Evolutionary conservation across 495 filamentous ascomycete genomes (phyloP).

Genomic region (Lophiotrema nucula): DNA sequence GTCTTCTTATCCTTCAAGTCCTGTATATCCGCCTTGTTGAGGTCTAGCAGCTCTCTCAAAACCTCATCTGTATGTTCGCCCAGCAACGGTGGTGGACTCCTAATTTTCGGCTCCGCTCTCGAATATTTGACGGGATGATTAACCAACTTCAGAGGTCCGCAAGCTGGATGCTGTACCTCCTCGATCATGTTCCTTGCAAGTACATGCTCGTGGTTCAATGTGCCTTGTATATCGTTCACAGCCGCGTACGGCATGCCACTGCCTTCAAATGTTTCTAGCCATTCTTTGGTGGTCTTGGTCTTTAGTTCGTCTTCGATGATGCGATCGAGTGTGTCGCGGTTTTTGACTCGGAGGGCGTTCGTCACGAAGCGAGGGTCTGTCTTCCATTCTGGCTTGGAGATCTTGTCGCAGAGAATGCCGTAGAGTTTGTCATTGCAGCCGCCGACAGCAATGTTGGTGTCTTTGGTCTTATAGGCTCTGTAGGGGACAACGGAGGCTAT

Average conservation of each 20-base stretch:
- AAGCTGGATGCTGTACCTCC: constrained; percentile 32
- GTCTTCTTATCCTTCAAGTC: constrained; percentile 20
- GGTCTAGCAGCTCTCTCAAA: constrained; percentile 35
- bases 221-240: constrained; percentile 40
- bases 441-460: constrained; percentile 40
- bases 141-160: constrained; percentile 36
- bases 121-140: constrained; percentile 41
- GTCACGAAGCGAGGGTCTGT: constrained; percentile 37
- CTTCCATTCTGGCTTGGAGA: constrained; percentile 32
- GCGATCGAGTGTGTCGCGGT: constrained; percentile 37
- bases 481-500: constrained; percentile 39
- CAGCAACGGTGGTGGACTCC: constrained; percentile 35
- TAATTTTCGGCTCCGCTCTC: constrained; percentile 33
- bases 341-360: constrained; percentile 38
- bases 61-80: constrained; percentile 41
- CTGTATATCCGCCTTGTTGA: constrained; percentile 31
- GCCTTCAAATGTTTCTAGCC: constrained; percentile 38
- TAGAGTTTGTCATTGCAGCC: constrained; percentile 43
- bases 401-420: constrained; percentile 34
- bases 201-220: constrained; percentile 29
- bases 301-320: constrained; percentile 37
- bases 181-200: constrained; percentile 39
- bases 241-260: constrained; percentile 40
- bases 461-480: constrained; percentile 38
- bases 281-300: constrained; percentile 39